Evolutionary conservation across 2,329 filamentous ascomycete species (phyloP), one percentile per base, ranked within the genome.

Genomic region (Ophiocordyceps sinensis): DNA sequence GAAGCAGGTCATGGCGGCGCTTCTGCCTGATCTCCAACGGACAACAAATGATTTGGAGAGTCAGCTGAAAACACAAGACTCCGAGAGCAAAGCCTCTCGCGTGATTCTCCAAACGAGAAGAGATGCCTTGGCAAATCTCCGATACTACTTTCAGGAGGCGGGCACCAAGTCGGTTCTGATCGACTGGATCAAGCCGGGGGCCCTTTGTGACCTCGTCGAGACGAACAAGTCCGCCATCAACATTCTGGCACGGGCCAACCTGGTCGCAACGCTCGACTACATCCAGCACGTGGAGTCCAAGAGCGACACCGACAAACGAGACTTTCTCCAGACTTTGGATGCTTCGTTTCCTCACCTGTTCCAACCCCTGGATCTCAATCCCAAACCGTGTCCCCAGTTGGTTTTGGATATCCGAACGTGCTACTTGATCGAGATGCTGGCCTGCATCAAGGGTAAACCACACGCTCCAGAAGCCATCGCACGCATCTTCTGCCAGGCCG

Each of bases 391-490:
- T 12, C 47, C 47, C 13, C 34, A 53, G 4, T 44, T 60, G 8
- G 56, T 56, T 3, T 47, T 67, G 21, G 49, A 57, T 4, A 55
- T 67, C 23, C 63, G 64, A 36, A 64, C 61, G 0, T 55, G 57
- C 38, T 48, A 51, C 31, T 47, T 58, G 36, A 55, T 67, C 17
- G 52, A 57, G 35, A 37, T 30, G 2, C 43, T 62, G 2, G 50
- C 49, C 6, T 36, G 23, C 37, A 40, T 6, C 39, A 37, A 0
- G 28, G 19, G 28, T 3, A 43, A 51, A 5, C 43, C 28, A 4
- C 42, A 51, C 29, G 43, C 47, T 14, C 44, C 41, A 5, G 41
- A 47, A 2, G 40, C 50, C 11, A 51, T 61, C 23, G 55, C 53
- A 15, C 43, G 46, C 4, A 48, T 55, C 7, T 63, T 65, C 34